These are phyloP conservation scores for Dissophora globulifera DNA, from an alignment of 192 early-diverging fungal species.

Conservation along the genomic window DNA sequence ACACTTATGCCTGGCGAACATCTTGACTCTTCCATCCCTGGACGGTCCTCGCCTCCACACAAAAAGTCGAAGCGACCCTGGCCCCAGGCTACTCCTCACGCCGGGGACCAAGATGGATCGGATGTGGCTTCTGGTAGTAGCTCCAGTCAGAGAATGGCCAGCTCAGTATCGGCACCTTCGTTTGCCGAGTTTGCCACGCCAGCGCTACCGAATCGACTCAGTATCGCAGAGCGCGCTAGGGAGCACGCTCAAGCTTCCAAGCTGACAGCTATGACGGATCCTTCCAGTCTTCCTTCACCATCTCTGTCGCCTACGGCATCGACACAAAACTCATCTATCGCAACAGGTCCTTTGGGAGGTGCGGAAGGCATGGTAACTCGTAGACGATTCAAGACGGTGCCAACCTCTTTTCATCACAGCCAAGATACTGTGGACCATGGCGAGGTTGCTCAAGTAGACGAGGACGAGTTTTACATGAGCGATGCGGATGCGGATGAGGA, in stretches of 20 bases:
- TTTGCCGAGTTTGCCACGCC: conserved; percentile 49
- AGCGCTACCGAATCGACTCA: conserved; percentile 11
- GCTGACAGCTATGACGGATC: conserved; percentile 38
- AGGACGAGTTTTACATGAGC: conserved; percentile 26
- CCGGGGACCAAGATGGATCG: not conserved
- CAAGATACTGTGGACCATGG: not conserved
- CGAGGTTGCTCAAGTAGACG: conserved; percentile 6
- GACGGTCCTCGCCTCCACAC: conserved; percentile 45
- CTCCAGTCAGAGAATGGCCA: conserved; percentile 11
- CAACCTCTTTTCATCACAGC: conserved; percentile 25
- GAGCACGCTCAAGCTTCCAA: conserved; percentile 23
- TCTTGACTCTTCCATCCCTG: conserved; percentile 20
- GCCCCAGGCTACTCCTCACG: conserved; percentile 10
- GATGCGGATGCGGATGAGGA: conserved; percentile 20
- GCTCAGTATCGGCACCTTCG: conserved; percentile 41
- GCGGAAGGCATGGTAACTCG: conserved; percentile 15
- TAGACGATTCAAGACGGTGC: conserved; percentile 36
- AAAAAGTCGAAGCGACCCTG: conserved; percentile 47
- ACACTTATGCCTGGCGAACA: not conserved
- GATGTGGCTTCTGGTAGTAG: not conserved
- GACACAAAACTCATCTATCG: conserved; percentile 4
- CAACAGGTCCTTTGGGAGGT: conserved; percentile 18
- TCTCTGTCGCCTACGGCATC: conserved; percentile 54
- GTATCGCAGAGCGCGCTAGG: conserved; percentile 14
- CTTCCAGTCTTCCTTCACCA: conserved; percentile 64